Evolutionary conservation across 108 stramenopile genomes (phyloP).

Genomic region (Phaeodactylum tricornutum): DNA sequence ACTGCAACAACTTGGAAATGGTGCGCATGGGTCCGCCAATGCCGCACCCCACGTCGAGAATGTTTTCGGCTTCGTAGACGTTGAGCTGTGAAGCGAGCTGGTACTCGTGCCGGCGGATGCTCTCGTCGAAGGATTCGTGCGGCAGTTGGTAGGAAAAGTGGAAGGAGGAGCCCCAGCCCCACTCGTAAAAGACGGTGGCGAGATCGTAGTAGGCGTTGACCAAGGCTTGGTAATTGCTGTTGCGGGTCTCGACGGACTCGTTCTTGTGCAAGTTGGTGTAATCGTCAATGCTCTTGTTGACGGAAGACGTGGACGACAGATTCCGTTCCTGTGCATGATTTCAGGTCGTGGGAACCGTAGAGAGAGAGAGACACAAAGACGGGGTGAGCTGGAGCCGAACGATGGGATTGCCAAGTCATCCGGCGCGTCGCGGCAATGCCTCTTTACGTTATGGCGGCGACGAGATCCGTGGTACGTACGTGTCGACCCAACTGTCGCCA

Average conservation of each 20-base stretch:
- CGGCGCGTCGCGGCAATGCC: too few species aligned
- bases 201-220: conserved; percentile 87
- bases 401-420: too few species aligned
- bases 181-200: conserved; percentile 94
- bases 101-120: conserved; percentile 87
- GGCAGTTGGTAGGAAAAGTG: conserved; percentile 83
- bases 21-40: conserved; percentile 95
- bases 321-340: conserved; percentile 34
- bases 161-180: conserved; percentile 88
- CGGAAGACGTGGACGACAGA: conserved; percentile 28
- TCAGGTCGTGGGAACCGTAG: background rate
- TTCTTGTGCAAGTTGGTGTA: conserved; percentile 39
- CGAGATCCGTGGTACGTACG: too few species aligned
- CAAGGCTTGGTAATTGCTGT: conserved; percentile 57
- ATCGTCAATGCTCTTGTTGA: conserved; percentile 31
- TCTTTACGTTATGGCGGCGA: too few species aligned
- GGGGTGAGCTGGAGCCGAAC: too few species aligned
- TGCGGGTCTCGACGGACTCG: conserved; percentile 27
- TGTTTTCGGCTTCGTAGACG: conserved; percentile 23
- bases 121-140: conserved; percentile 72
- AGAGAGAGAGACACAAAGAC: background rate
- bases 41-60: conserved; percentile 91
- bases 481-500: conserved; percentile 37
- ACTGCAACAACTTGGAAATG: conserved; percentile 74
- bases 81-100: conserved; percentile 57